phyloP scores from a whole-genome alignment of 2,329 filamentous ascomycete genomes.

The Phialophora verrucosa region DNA sequence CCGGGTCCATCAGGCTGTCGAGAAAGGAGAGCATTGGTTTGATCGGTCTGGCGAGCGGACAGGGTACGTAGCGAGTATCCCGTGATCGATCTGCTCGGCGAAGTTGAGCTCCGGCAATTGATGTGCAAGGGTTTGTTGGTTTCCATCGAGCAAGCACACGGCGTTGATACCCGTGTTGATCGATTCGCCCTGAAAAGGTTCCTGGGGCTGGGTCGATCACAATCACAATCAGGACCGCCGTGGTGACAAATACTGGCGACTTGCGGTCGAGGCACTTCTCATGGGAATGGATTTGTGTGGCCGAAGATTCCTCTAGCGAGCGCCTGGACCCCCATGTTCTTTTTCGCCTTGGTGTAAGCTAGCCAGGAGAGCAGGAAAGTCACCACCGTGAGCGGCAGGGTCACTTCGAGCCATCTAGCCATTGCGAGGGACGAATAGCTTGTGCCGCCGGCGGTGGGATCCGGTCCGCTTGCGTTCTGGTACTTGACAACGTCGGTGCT shows the following conservation, averaged over 20 bases:
- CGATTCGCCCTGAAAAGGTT: background rate
- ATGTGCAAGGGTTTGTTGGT: background rate
- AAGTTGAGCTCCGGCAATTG: background rate
- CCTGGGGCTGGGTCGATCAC: background rate
- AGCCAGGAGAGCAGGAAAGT: conserved; percentile 1
- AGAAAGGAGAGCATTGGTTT: no score
- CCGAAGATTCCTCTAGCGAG: background rate
- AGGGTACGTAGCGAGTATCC: background rate
- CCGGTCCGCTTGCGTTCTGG: conserved; percentile 38
- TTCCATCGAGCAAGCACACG: background rate
- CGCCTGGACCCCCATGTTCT: background rate
- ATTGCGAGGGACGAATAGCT: conserved; percentile 6
- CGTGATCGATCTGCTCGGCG: background rate
- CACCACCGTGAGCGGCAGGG: conserved; percentile 1
- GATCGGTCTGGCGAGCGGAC: no score
- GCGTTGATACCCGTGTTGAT: background rate
- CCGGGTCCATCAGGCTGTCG: no score
- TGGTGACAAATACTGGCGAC: background rate
- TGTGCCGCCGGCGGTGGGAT: conserved; percentile 1
- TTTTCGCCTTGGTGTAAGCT: background rate
- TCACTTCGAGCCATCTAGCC: conserved; percentile 3
- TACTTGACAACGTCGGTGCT: conserved; percentile 50
- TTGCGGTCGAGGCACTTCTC: background rate
- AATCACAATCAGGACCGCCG: background rate
- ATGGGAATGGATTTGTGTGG: background rate